phyloP scores from a whole-genome alignment of 2,329 filamentous ascomycete species.

The Alternaria rosae region DNA sequence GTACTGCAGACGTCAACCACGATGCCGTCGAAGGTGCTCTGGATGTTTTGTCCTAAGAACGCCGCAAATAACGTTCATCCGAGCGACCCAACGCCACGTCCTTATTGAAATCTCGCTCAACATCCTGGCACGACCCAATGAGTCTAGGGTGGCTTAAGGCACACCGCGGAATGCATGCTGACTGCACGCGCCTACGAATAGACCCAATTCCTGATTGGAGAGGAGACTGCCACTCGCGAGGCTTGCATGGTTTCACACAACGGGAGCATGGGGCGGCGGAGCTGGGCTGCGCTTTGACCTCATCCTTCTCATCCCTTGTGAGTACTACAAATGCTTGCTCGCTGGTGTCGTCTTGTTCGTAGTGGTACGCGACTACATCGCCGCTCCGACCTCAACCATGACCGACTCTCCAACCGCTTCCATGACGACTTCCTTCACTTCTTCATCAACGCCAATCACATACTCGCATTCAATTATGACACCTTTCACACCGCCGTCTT shows the following conservation, averaged over 20 bases:
- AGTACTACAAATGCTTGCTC: not conserved
- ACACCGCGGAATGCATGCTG: not conserved
- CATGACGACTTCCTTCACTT: not conserved
- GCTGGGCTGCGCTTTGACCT: conserved; percentile 1
- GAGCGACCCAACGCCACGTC: not conserved
- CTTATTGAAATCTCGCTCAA: not conserved
- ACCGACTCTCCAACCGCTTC: not conserved
- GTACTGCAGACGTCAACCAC: not conserved
- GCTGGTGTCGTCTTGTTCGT: not conserved
- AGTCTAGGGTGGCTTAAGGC: not conserved
- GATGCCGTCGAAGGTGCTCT: not conserved
- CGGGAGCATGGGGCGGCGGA: not conserved
- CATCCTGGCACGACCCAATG: not conserved
- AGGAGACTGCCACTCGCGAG: not conserved
- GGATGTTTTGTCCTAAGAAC: not conserved
- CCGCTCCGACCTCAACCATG: not conserved
- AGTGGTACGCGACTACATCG: no score
- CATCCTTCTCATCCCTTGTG: not conserved
- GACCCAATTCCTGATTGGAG: not conserved
- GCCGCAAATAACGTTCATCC: not conserved
- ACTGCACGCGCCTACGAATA: not conserved
- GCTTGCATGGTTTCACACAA: not conserved
- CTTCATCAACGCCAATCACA: not conserved
- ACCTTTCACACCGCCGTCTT: not conserved
- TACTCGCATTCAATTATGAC: not conserved